Evolutionary conservation across 495 filamentous ascomycete genomes (phyloP).

Genomic region (Aspergillus homomorphus): DNA sequence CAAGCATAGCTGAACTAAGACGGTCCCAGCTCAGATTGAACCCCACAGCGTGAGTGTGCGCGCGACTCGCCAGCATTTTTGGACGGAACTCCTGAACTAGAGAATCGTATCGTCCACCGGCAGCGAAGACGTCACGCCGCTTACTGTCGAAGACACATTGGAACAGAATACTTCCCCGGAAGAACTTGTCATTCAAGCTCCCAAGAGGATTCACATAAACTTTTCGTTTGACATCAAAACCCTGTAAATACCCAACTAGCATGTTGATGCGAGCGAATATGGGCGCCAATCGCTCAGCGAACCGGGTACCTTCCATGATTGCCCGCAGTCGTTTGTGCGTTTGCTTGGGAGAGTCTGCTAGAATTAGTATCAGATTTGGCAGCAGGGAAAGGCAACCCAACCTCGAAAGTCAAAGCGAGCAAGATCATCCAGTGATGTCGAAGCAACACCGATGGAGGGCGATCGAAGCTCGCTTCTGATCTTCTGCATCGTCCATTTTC

Average conservation of each 20-base stretch:
- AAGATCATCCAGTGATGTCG: slow-evolving; percentile 88
- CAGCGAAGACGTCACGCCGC: slow-evolving; percentile 81
- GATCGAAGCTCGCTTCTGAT: slow-evolving; percentile 80
- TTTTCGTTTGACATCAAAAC: slow-evolving; percentile 70
- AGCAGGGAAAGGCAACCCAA: slow-evolving; percentile 29
- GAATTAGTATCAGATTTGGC: slow-evolving; percentile 21
- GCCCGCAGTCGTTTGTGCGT: slow-evolving; percentile 67
- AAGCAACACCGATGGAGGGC: slow-evolving; percentile 74
- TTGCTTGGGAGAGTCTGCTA: slow-evolving; percentile 64
- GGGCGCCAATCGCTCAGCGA: slow-evolving; percentile 61
- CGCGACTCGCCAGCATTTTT: slow-evolving; percentile 35
- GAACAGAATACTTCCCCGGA: slow-evolving; percentile 82
- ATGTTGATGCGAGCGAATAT: slow-evolving; percentile 76
- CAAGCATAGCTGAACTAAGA: slow-evolving; percentile 61
- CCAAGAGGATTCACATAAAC: slow-evolving; percentile 82
- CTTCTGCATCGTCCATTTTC: slow-evolving; percentile 78
- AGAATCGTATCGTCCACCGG: slow-evolving; percentile 88
- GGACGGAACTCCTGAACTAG: slow-evolving; percentile 60
- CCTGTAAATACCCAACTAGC: slow-evolving; percentile 70
- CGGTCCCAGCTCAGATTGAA: slow-evolving; percentile 90
- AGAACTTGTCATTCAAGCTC: slow-evolving; percentile 91
- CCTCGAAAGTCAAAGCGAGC: slow-evolving; percentile 86
- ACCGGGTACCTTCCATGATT: slow-evolving; percentile 69
- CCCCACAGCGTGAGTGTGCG: slow-evolving; percentile 72
- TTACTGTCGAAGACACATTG: slow-evolving; percentile 89